Conservation (phyloP, 331 rosid genomes). For the Phaseolus coccineus region DNA sequence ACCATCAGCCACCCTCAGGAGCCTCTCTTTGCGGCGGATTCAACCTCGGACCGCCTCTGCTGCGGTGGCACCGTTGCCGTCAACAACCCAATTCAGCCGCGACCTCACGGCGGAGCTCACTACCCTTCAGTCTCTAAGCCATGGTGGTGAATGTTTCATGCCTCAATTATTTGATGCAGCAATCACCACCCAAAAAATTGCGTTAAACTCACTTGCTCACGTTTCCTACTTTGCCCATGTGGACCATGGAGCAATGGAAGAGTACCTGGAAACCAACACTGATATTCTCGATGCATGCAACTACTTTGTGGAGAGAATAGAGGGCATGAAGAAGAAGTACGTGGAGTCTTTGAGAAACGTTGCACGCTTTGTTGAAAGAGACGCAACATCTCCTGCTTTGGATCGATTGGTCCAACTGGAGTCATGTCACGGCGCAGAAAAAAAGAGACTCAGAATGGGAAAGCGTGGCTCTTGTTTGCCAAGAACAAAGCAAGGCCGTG, state of each 20-base stretch:
- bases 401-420: neutral
- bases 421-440: constrained; percentile 24
- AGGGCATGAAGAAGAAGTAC: constrained; percentile 26
- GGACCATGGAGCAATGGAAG: constrained; percentile 37
- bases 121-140: constrained; percentile 30
- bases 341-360: constrained; percentile 38
- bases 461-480: constrained; percentile 29
- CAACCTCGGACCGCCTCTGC: constrained; percentile 5
- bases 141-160: constrained; percentile 11
- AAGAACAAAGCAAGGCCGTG: constrained; percentile 25
- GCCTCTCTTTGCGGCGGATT: constrained; percentile 41
- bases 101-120: constrained; percentile 41
- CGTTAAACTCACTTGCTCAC: constrained; percentile 27
- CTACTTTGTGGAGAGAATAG: constrained; percentile 42
- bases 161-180: constrained; percentile 43
- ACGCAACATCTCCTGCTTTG: constrained; percentile 27
- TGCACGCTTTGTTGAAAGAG: constrained; percentile 28
- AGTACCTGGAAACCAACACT: constrained; percentile 44
- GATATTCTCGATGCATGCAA: constrained; percentile 52
- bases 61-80: constrained; percentile 35
- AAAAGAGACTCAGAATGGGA: constrained; percentile 2
- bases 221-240: neutral
- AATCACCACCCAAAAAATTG: constrained; percentile 46
- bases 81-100: constrained; percentile 20
- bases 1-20: constrained; percentile 41